Conservation (phyloP, 768 basidiomycete species). For the Leccinum subgranulosum region DNA sequence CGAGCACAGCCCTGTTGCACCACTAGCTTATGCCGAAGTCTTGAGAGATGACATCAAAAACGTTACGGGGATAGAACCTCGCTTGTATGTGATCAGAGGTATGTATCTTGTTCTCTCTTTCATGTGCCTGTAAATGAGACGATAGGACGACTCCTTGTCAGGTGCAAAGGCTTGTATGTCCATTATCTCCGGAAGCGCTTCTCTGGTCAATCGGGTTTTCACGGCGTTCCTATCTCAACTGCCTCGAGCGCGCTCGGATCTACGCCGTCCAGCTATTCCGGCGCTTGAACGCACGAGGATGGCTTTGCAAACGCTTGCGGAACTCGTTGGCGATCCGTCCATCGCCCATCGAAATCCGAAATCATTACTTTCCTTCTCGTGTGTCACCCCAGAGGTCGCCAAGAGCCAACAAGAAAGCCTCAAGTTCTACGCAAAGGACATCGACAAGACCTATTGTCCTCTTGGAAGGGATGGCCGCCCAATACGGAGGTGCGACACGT, state of each 20-base stretch:
- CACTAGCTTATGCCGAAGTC: slow-evolving; percentile 54
- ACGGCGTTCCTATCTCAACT: slow-evolving; percentile 58
- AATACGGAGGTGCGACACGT: slow-evolving; percentile 50
- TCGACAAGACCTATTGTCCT: slow-evolving; percentile 51
- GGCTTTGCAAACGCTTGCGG: slow-evolving; percentile 53
- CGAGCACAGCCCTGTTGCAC: slow-evolving; percentile 52
- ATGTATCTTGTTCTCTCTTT: background rate
- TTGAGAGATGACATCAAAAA: slow-evolving; percentile 48
- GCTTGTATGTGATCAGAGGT: slow-evolving; percentile 65
- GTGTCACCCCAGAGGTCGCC: slow-evolving; percentile 49
- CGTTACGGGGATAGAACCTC: slow-evolving; percentile 43
- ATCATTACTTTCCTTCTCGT: slow-evolving; percentile 69
- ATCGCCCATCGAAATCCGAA: slow-evolving; percentile 50
- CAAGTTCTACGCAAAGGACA: slow-evolving; percentile 42
- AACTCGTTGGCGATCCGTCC: slow-evolving; percentile 43
- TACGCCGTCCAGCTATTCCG: slow-evolving; percentile 34
- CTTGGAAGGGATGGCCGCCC: slow-evolving; percentile 57
- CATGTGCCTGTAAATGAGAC: background rate
- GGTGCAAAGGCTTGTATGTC: slow-evolving; percentile 56
- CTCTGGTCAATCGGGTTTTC: slow-evolving; percentile 63
- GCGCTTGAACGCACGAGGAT: slow-evolving; percentile 48
- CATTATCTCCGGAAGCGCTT: slow-evolving; percentile 52
- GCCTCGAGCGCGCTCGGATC: slow-evolving; percentile 48
- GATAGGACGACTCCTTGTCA: slow-evolving; percentile 20
- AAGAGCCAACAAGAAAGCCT: slow-evolving; percentile 51